Evolutionary conservation across 2,329 filamentous ascomycete genomes (phyloP).

Genomic region (Trichoderma aggressivum): DNA sequence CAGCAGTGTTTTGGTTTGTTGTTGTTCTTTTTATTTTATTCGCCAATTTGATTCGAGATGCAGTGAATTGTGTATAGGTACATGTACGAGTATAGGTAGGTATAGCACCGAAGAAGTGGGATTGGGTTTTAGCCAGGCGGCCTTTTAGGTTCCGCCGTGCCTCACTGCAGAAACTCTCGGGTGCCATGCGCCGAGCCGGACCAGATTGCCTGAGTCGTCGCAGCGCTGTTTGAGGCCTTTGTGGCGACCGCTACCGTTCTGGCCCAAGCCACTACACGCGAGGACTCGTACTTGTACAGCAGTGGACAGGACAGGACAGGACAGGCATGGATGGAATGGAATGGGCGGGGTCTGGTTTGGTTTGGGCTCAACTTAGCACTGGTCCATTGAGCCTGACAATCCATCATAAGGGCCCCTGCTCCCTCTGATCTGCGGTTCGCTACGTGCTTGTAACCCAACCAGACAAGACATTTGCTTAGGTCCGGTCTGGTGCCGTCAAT

Average conservation of each 20-base stretch:
- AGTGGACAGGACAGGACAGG: no score
- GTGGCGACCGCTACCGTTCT: neutral
- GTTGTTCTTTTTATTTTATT: neutral
- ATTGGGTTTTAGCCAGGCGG: neutral
- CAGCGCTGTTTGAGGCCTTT: conserved; percentile 9
- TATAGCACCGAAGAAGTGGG: no score
- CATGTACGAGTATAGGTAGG: neutral
- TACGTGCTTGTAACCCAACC: neutral
- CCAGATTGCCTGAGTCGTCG: conserved; percentile 6
- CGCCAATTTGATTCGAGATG: neutral
- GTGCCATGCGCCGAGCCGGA: neutral
- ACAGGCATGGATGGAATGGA: neutral
- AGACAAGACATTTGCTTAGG: no score
- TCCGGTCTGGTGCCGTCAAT: neutral
- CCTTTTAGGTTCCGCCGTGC: conserved; percentile 4
- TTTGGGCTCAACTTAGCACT: neutral
- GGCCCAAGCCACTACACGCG: neutral
- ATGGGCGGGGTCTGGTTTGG: neutral
- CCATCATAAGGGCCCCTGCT: conserved; percentile 11
- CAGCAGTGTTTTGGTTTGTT: neutral
- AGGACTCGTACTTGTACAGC: no score
- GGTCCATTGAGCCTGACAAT: neutral
- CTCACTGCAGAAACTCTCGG: neutral
- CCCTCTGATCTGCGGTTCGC: neutral
- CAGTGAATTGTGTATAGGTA: neutral